These are phyloP conservation scores for Aechmea fasciata DNA, from an alignment of 176 grass and related monocot species.

Conservation along the genomic window DNA sequence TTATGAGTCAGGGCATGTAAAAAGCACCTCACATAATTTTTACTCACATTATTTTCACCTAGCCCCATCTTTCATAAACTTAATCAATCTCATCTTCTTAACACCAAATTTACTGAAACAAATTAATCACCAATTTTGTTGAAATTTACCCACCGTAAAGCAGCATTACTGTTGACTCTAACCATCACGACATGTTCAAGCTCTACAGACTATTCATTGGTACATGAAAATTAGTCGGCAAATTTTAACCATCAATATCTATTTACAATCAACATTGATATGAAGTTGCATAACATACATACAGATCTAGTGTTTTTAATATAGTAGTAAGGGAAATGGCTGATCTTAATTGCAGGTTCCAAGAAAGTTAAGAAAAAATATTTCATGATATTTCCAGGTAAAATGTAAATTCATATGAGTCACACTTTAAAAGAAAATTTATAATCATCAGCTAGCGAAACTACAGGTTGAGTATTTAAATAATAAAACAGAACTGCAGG, in stretches of 20 bases:
- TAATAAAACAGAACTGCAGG: constrained; percentile 7
- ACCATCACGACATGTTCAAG: too few relatives aligned
- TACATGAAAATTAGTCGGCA: not conserved
- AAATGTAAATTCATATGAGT: not conserved
- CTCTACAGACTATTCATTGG: not conserved
- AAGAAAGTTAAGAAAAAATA: not conserved
- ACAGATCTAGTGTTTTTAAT: not conserved
- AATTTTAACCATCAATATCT: not conserved
- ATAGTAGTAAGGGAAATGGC: not conserved
- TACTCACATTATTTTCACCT: too few relatives aligned
- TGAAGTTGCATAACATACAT: too few relatives aligned
- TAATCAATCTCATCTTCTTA: too few relatives aligned
- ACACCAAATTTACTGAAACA: too few relatives aligned
- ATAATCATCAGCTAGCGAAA: not conserved
- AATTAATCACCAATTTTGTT: too few relatives aligned
- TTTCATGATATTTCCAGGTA: not conserved
- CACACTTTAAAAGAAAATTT: not conserved
- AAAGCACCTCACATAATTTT: too few relatives aligned
- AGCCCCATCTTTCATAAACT: too few relatives aligned
- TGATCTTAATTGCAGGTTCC: not conserved
- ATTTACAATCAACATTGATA: not conserved
- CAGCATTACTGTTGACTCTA: too few relatives aligned
- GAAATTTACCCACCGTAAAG: too few relatives aligned
- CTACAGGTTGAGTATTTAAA: not conserved
- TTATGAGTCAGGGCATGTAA: too few relatives aligned